phyloP scores from a whole-genome alignment of 768 basidiomycete species.

The Termitomyces sp. region DNA sequence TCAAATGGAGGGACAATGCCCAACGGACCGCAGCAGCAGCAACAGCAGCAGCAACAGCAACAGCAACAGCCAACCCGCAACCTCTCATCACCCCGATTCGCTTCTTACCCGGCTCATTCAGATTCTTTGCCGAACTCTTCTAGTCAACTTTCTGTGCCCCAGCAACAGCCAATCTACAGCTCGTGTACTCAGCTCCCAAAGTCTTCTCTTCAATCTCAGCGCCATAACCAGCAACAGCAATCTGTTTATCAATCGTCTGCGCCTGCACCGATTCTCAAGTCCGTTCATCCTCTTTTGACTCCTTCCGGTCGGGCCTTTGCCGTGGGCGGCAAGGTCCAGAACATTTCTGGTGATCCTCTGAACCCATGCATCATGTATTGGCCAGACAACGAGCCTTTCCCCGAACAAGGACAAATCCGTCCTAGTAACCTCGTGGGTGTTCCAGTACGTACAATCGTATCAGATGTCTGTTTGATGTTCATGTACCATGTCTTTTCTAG shows the following conservation, averaged over 20 bases:
- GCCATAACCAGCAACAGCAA: conserved; percentile 7
- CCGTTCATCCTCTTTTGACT: conserved; percentile 70
- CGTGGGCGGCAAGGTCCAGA: conserved; percentile 73
- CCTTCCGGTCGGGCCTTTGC: conserved; percentile 79
- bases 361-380: conserved; percentile 82
- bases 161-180: conserved; percentile 6
- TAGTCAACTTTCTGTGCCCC: neutral
- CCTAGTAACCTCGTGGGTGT: conserved; percentile 51
- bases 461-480: conserved; percentile 6
- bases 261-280: conserved; percentile 27
- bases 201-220: neutral
- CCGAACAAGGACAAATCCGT: conserved; percentile 75
- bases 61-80: conserved; percentile 24
- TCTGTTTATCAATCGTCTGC: conserved; percentile 14
- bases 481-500: conserved; percentile 25
- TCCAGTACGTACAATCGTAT: conserved; percentile 32
- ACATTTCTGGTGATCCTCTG: conserved; percentile 68
- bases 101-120: conserved; percentile 16
- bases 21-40: conserved; percentile 12
- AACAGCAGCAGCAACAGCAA: conserved; percentile 20
- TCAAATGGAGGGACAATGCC: conserved; percentile 26
- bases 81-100: conserved; percentile 27
- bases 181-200: conserved; percentile 15
- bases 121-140: neutral
- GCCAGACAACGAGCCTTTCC: conserved; percentile 86